These are phyloP conservation scores for Escovopsis sp. DNA, from an alignment of 2,329 filamentous ascomycete genomes.

Conservation along the genomic window DNA sequence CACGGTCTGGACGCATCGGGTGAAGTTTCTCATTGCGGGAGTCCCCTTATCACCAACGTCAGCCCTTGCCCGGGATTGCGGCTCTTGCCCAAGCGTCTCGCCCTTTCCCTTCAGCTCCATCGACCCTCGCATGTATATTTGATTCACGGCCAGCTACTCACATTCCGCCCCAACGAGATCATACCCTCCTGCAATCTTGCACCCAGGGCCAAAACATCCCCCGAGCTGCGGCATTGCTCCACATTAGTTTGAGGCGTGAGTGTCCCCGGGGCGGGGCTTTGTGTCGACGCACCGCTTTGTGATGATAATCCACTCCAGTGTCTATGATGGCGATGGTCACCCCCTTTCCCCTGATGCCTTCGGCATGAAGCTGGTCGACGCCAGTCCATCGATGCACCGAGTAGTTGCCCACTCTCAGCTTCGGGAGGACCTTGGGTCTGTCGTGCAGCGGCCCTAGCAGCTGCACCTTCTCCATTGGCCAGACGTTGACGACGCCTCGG, in stretches of 20 bases:
- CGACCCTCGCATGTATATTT: too few species aligned
- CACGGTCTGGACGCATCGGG: slow-evolving; percentile 18
- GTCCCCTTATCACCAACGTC: slow-evolving; percentile 11
- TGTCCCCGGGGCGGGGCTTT: background rate
- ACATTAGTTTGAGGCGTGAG: background rate
- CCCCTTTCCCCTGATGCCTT: slow-evolving; percentile 22
- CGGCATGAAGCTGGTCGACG: slow-evolving; percentile 21
- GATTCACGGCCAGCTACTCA: slow-evolving; percentile 8
- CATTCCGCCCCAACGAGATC: slow-evolving; percentile 21
- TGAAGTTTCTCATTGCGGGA: slow-evolving; percentile 13
- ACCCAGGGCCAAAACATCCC: slow-evolving; percentile 23
- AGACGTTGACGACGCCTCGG: slow-evolving; percentile 21
- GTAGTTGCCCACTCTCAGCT: slow-evolving; percentile 13
- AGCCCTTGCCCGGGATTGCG: background rate
- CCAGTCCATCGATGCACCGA: slow-evolving; percentile 24
- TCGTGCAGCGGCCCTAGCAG: slow-evolving; percentile 1
- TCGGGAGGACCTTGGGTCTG: slow-evolving; percentile 1
- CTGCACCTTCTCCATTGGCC: slow-evolving; percentile 16
- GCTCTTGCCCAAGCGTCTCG: too few species aligned
- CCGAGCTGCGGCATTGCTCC: slow-evolving; percentile 14
- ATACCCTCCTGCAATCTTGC: slow-evolving; percentile 23
- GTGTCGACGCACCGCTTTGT: slow-evolving; percentile 17
- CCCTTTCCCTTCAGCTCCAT: too few species aligned
- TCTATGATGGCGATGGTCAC: slow-evolving; percentile 24
- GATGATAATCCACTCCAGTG: slow-evolving; percentile 24